Conservation (phyloP, 805 yeast genomes). For the Danielozyma ontarioensis region DNA sequence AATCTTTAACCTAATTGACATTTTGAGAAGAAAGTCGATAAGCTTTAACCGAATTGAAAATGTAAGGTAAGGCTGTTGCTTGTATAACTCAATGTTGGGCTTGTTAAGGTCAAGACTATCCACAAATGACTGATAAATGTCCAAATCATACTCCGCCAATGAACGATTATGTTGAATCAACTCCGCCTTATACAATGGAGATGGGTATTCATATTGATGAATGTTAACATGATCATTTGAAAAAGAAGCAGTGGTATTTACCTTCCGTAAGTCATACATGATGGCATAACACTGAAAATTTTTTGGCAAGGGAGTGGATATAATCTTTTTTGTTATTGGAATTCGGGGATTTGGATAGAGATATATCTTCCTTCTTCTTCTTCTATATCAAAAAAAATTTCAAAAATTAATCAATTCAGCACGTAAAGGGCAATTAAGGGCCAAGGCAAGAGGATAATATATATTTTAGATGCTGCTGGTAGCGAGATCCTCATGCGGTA, state of each 20-base stretch:
- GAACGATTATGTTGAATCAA: conserved; percentile 39
- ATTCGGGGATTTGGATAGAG: neutral
- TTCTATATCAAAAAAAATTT: too few species aligned
- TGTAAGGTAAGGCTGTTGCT: conserved; percentile 83
- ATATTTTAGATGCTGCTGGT: neutral
- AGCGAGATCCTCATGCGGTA: neutral
- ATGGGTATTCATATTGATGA: conserved; percentile 48
- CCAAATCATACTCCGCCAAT: conserved; percentile 49
- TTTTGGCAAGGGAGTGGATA: neutral
- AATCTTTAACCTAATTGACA: conserved; percentile 58
- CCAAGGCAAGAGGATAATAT: neutral
- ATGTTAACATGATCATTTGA: conserved; percentile 4
- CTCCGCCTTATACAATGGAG: conserved; percentile 46
- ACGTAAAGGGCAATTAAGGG: too few species aligned
- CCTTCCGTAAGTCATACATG: conserved; percentile 4
- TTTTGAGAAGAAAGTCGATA: conserved; percentile 75
- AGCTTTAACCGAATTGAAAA: conserved; percentile 68
- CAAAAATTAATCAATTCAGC: too few species aligned
- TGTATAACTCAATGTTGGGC: conserved; percentile 56
- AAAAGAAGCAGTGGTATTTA: conserved; percentile 1
- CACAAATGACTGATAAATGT: conserved; percentile 38
- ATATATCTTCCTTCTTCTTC: too few species aligned
- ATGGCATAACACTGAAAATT: too few species aligned
- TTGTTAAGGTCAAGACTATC: conserved; percentile 28
- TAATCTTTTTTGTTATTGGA: too few species aligned